Percentiles rank a stretch among this genome's conserved stretches.
Conservation (phyloP, 176 grass and related monocot species). For the Aegilops tauschii region DNA sequence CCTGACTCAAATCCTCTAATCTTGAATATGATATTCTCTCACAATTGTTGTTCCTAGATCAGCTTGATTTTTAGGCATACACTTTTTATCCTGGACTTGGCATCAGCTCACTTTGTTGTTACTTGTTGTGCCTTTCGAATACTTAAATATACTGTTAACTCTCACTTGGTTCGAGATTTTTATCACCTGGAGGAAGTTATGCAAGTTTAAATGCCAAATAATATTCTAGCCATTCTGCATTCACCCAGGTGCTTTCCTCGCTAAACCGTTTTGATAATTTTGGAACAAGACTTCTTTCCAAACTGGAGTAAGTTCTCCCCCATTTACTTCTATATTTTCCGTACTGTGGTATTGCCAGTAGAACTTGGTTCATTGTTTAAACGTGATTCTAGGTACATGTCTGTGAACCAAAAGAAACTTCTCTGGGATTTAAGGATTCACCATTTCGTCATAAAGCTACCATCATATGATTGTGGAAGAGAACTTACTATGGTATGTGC, state of each 20-base stretch:
- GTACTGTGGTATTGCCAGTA: slow-evolving; percentile 26
- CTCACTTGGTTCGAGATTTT: background rate
- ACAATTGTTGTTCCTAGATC: background rate
- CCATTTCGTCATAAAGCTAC: slow-evolving; percentile 54
- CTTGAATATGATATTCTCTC: slow-evolving; percentile 5
- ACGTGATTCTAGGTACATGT: slow-evolving; percentile 62
- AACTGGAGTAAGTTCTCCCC: slow-evolving; percentile 64
- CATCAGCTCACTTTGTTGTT: slow-evolving; percentile 19
- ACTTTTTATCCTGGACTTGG: background rate
- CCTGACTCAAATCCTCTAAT: background rate
- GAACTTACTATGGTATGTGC: slow-evolving; percentile 49
- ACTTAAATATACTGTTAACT: slow-evolving; percentile 28
- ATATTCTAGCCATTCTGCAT: slow-evolving; percentile 21
- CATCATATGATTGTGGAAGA: slow-evolving; percentile 52
- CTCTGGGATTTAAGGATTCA: slow-evolving; percentile 76
- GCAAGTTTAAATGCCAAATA: background rate
- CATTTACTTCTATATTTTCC: slow-evolving; percentile 15
- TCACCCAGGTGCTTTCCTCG: slow-evolving; percentile 75
- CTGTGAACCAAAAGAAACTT: slow-evolving; percentile 63
- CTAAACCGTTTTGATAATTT: slow-evolving; percentile 69
- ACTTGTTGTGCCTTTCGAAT: slow-evolving; percentile 11
- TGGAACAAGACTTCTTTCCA: slow-evolving; percentile 68
- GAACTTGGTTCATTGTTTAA: slow-evolving; percentile 33
- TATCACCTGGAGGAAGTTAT: background rate
- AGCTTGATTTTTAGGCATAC: background rate